Percentiles rank a stretch among this genome's conserved stretches.
These are phyloP conservation scores for Mortierella sp. DNA, from an alignment of 371 early-diverging fungal genomes.

Conservation along the genomic window DNA sequence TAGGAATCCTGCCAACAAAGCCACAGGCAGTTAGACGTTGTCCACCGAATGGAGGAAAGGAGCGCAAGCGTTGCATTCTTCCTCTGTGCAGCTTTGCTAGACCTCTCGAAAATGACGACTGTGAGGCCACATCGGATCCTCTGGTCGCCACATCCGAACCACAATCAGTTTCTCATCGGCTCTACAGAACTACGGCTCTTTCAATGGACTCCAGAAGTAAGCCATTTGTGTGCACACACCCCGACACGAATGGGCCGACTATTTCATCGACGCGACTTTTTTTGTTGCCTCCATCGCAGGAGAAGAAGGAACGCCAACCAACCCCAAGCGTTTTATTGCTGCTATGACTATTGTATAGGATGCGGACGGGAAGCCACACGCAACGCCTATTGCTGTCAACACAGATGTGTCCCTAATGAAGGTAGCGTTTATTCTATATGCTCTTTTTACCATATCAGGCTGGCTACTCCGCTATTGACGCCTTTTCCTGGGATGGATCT, in stretches of 20 bases:
- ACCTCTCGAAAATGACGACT: slow-evolving; percentile 53
- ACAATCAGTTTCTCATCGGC: slow-evolving; percentile 72
- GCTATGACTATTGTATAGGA: slow-evolving; percentile 45
- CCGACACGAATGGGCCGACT: too few relatives aligned
- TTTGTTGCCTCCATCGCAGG: neutral
- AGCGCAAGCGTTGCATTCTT: too few relatives aligned
- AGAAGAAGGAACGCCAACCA: neutral
- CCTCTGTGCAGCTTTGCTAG: too few relatives aligned
- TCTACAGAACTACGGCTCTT: slow-evolving; percentile 74
- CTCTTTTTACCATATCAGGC: neutral
- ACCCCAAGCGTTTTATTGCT: neutral
- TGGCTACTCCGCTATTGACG: neutral
- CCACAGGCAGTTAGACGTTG: too few relatives aligned
- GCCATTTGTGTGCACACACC: neutral
- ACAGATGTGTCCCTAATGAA: slow-evolving; percentile 72
- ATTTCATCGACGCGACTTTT: slow-evolving; percentile 1
- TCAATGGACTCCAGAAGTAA: slow-evolving; percentile 72
- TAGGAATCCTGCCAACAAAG: too few relatives aligned
- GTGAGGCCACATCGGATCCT: slow-evolving; percentile 56
- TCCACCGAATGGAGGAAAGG: too few relatives aligned
- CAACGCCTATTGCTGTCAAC: slow-evolving; percentile 67
- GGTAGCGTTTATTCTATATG: slow-evolving; percentile 42
- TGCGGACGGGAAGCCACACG: slow-evolving; percentile 57
- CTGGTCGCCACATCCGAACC: slow-evolving; percentile 73
- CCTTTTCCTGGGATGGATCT: neutral